Evolutionary conservation across 176 grass and related monocot genomes (phyloP).

Genomic region (Bothriochloa decipiens): DNA sequence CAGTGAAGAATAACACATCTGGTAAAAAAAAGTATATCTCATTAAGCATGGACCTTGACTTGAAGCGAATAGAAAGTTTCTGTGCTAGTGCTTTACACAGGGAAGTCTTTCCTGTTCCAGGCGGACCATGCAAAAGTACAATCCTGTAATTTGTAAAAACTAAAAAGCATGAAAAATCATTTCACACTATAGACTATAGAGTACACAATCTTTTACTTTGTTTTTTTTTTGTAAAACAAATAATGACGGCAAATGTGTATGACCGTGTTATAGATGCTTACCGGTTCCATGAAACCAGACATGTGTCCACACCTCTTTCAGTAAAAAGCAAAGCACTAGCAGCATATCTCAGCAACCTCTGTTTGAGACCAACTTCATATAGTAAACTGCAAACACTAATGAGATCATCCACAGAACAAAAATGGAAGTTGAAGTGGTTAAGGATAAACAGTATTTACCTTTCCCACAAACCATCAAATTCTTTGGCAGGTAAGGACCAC

Average conservation of each 20-base stretch:
- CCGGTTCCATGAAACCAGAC: constrained; percentile 98
- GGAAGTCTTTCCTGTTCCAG: constrained; percentile 98
- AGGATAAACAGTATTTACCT: constrained; percentile 57
- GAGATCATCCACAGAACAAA: constrained; percentile 33
- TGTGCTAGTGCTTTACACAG: constrained; percentile 98
- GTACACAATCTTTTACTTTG: background rate
- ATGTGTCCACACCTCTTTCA: constrained; percentile 84
- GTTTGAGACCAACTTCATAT: constrained; percentile 96
- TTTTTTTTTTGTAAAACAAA: constrained; percentile 10
- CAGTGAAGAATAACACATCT: constrained; percentile 34
- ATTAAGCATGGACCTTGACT: constrained; percentile 64
- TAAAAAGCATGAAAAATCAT: constrained; percentile 30
- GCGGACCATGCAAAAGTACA: constrained; percentile 97
- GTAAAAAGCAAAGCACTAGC: constrained; percentile 98
- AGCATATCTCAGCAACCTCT: constrained; percentile 92
- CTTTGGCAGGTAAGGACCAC: constrained; percentile 87
- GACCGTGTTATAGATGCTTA: constrained; percentile 45
- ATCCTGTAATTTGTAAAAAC: constrained; percentile 62
- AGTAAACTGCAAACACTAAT: constrained; percentile 74
- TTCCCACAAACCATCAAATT: constrained; percentile 99
- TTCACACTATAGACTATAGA: constrained; percentile 14
- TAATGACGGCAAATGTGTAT: constrained; percentile 7
- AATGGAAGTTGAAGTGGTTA: constrained; percentile 8
- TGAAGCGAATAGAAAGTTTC: constrained; percentile 95
- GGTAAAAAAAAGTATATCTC: constrained; percentile 29